Base-by-base conservation (phyloP, 164 flowering plant genomes). In the Magnolia kwangsiensis region DNA sequence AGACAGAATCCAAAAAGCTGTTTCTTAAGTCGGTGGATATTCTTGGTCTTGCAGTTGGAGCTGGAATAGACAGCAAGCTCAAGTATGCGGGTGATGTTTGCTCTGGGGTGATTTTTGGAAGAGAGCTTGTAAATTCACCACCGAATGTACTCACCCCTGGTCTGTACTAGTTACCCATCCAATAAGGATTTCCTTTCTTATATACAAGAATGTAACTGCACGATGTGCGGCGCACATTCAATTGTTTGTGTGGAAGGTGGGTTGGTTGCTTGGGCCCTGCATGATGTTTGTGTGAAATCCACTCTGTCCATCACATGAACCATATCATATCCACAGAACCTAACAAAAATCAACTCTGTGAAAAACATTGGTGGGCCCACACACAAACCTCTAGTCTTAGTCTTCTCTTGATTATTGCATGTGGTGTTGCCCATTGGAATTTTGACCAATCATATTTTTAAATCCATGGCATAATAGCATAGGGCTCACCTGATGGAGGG, bases 101-200 rank as follows among this genome's bases (percentile, higher is more conserved):
- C 81, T 86, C 89, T 59, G 98, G 89, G 7, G 85, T 96, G 21
- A 88, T 96, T 50, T 83, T 94, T 66, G 99, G 95, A 45, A 90
- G 71, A 82, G 94, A 92, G 86, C 97, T 96, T 72, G 97, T 91
- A 37, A 96, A 96, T 86, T 89, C 98, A 37, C 99, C 98, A 10
- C 91, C 99, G 16, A 96, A 96, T 82, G 98, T 96, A 21, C 94
- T 96, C 63, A 96, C 99, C 20, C 99, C 99, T 67, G 98, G 98
- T 91, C 75, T 0, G 87, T 83, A 75, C 58, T 9, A 20, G 50
- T 18, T 76, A 13, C 71, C 27, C 16, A 66, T 19, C 11, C 65
- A 13, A 19, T 50, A 37, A 37, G 20, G 8, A 67, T 27, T 20
- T 71, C 50, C 14, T 27, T 70, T 63, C 45, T 3, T 65, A 19